These are phyloP conservation scores for Kockovaella imperatae DNA, from an alignment of 768 basidiomycete genomes.

Conservation along the genomic window DNA sequence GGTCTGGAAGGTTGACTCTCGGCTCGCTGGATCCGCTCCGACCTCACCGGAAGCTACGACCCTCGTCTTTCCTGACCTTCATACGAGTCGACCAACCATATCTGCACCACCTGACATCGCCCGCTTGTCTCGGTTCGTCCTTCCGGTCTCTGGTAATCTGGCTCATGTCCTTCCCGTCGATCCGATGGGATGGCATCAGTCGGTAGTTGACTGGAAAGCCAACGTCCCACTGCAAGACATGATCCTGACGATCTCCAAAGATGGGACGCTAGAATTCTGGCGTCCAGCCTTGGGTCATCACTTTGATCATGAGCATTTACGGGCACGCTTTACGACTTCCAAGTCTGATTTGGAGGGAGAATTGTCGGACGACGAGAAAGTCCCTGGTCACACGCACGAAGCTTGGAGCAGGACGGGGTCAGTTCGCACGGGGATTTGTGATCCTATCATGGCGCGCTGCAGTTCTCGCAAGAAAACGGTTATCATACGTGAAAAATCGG, in stretches of 20 bases:
- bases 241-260: conserved; percentile 65
- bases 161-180: conserved; percentile 37
- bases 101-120: not conserved
- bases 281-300: conserved; percentile 50
- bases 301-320: not conserved
- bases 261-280: conserved; percentile 85
- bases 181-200: conserved; percentile 45
- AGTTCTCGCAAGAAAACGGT: conserved; percentile 89
- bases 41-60: not conserved
- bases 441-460: conserved; percentile 66
- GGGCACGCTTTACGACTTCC: not conserved
- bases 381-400: conserved; percentile 29
- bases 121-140: conserved; percentile 15
- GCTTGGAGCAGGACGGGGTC: conserved; percentile 48
- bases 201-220: conserved; percentile 38
- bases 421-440: conserved; percentile 60
- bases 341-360: conserved; percentile 2
- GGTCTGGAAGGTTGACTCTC: conserved; percentile 33
- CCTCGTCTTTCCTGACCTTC: not conserved
- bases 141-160: conserved; percentile 15
- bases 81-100: not conserved
- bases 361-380: conserved; percentile 54
- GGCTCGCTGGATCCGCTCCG: not conserved
- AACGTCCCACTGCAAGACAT: conserved; percentile 51
- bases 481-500: conserved; percentile 60